Evolutionary conservation across 2,329 filamentous ascomycete genomes (phyloP).

Genomic region (Plectosphaerella sp.): DNA sequence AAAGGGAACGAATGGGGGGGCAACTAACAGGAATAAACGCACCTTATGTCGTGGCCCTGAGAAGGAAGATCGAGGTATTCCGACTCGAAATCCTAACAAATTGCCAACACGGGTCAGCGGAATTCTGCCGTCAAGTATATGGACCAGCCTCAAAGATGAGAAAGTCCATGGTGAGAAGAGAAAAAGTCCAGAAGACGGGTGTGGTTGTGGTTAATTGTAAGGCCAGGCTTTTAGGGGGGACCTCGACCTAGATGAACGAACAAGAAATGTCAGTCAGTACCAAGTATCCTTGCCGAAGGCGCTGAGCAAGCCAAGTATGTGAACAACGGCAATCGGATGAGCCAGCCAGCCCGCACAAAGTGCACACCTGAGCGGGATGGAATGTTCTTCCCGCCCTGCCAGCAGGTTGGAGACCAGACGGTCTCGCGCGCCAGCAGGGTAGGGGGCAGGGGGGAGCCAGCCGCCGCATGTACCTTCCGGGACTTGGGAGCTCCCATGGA

Average conservation of each 20-base stretch:
- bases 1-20: background rate
- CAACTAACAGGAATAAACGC: slow-evolving; percentile 22
- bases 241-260: background rate
- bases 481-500: background rate
- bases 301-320: too few species aligned
- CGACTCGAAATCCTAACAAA: slow-evolving; percentile 51
- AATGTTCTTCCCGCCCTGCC: too few species aligned
- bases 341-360: too few species aligned
- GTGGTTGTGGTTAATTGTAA: too few species aligned
- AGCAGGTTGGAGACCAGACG: too few species aligned
- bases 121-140: background rate
- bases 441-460: too few species aligned
- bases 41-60: slow-evolving; percentile 50
- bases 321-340: too few species aligned
- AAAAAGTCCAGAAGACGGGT: too few species aligned
- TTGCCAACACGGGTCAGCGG: slow-evolving; percentile 19
- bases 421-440: too few species aligned
- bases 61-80: slow-evolving; percentile 50
- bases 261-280: background rate
- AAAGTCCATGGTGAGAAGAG: too few species aligned
- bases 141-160: too few species aligned
- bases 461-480: background rate
- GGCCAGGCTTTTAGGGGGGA: background rate
- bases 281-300: background rate
- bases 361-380: too few species aligned